Base-by-base conservation (phyloP, 305 asterid species). In the Fraxinus floribunda region DNA sequence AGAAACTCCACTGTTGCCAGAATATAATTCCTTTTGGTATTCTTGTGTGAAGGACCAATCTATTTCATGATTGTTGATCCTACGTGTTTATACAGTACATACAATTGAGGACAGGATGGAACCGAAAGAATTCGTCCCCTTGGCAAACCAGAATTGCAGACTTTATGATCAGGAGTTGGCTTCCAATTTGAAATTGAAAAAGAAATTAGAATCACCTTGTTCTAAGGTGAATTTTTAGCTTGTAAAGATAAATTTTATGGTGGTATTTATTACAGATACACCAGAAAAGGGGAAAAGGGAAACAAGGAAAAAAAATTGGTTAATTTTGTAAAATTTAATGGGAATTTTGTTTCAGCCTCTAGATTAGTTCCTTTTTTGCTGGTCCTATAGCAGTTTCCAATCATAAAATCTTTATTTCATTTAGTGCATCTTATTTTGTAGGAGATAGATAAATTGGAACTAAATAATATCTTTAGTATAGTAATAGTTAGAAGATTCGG, bases 101-200 rank as follows among this genome's bases (percentile, higher is more conserved):
- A 81, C 88, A 34, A 79, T 82, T 35, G 90, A 89, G 84, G 86
- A 82, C 84, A 81, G 60, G 82, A 83, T 30, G 30, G 90, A 88
- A 79, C 82, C 83, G 64, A 91, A 88, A 75, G 89, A 88, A 77
- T 76, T 71, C 77, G 77, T 85, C 79, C 85, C 91, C 79, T 80
- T 87, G 3, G 86, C 88, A 81, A 88, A 87, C 79, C 83, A 82
- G 72, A 80, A 79, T 24, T 84, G 89, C 88, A 88, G 85, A 88
- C 90, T 90, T 89, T 90, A 90, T 84, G 93, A 90, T 68, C 89
- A 90, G 29, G 60, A 85, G 16, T 87, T 71, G 39, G 87, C 91
- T 82, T 82, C 83, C 44, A 78, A 82, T 84, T 76, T 81, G 83
- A 91, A 91, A 80, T 39, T 89, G 84, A 92, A 84, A 83, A 86